Evolutionary conservation across 495 filamentous ascomycete species (phyloP).

Genomic region (Neurospora tetrasperma): DNA sequence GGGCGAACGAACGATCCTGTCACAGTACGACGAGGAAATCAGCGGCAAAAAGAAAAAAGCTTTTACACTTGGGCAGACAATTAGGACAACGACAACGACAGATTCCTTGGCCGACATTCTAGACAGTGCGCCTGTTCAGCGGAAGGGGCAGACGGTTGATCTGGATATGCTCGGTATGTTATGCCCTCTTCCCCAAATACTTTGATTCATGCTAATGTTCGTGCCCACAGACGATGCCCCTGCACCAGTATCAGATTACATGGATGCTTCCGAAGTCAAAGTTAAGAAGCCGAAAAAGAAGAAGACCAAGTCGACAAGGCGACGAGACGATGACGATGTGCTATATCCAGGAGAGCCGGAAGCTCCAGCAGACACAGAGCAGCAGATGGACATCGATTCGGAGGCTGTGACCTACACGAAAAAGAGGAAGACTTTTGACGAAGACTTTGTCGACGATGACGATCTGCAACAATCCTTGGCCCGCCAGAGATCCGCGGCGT

Average conservation of each 20-base stretch:
- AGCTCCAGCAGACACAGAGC: slow-evolving; percentile 33
- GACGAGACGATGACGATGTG: slow-evolving; percentile 71
- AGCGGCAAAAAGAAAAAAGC: slow-evolving; percentile 81
- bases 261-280: slow-evolving; percentile 76
- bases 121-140: slow-evolving; percentile 38
- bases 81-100: slow-evolving; percentile 55
- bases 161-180: slow-evolving; percentile 54
- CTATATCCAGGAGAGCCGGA: slow-evolving; percentile 39
- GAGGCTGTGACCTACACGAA: slow-evolving; percentile 31
- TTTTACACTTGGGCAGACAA: slow-evolving; percentile 74
- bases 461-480: slow-evolving; percentile 82
- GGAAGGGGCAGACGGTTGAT: slow-evolving; percentile 60
- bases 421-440: slow-evolving; percentile 55
- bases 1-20: slow-evolving; percentile 55
- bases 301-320: slow-evolving; percentile 67
- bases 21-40: slow-evolving; percentile 93
- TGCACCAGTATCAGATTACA: slow-evolving; percentile 66
- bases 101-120: slow-evolving; percentile 51
- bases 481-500: slow-evolving; percentile 62
- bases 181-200: not conserved
- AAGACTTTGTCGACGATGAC: slow-evolving; percentile 80
- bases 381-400: slow-evolving; percentile 72
- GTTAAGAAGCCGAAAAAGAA: slow-evolving; percentile 91
- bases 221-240: slow-evolving; percentile 44
- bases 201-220: slow-evolving; percentile 15